Evolutionary conservation across 2,329 filamentous ascomycete species (phyloP), one percentile per base, ranked within the genome.

Genomic region (Beauveria pseudobassiana): DNA sequence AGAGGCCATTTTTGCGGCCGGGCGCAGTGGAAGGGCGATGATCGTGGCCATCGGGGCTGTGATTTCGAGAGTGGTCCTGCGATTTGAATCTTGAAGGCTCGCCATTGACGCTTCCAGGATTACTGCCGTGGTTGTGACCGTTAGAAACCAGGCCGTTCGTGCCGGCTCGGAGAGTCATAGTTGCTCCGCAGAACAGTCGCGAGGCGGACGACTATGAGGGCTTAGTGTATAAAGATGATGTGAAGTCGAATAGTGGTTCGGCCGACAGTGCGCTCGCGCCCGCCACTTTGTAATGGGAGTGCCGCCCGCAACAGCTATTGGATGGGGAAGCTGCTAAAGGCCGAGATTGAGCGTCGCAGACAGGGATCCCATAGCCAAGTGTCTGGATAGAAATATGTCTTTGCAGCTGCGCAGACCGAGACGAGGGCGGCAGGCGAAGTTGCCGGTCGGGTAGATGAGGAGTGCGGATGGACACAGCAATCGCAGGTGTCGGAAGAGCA

Each of bases 21-120:
- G 79, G 78, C 5, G 77, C 80, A 63, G 75, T 82, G 7, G 76
- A 77, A 24, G 78, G 78, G 16, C 80, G 77, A 59, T 69, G 72
- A 58, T 76, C 74, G 40, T 30, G 24, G 40, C 40, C 46, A 26
- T 58, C 60, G 22, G 53, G 60, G 53, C 38, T 52, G 28, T 56
- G 60, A 42, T 61, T 54, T 40, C 59, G 45, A 16, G 45, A 50
- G 59, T 51, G 45, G 14, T 55, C 24, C 40, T 58, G 60, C 8
- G 60, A 51, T 8, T 26, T 62, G 60, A 62, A 62, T 24, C 45
- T 54, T 38, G 59, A 62, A 38, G 59, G 24, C 26, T 51, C 45
- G 58, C 49, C 58, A 46, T 53, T 60, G n/a, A 48, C 56, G 59
- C 52, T 56, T 26, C 22, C 57, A 5, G 49, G 57, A 53, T 53